phyloP scores from a whole-genome alignment of 2,329 filamentous ascomycete species.

The Didymella glomerata region DNA sequence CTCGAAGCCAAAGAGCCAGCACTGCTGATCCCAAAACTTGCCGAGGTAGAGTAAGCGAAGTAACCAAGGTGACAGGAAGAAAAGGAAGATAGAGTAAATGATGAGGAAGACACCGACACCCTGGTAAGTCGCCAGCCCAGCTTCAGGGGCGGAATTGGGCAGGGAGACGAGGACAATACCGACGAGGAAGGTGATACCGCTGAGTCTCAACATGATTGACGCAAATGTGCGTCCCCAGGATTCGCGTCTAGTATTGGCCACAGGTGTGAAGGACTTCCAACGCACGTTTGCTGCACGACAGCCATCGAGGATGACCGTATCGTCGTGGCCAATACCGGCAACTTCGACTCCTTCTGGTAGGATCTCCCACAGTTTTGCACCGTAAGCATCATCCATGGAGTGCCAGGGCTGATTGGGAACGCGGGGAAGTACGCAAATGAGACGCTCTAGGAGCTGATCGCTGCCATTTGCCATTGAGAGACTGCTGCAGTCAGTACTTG shows the following conservation, averaged over 20 bases:
- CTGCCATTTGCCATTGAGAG: conserved; percentile 59
- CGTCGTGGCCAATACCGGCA: conserved; percentile 52
- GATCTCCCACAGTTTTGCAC: conserved; percentile 57
- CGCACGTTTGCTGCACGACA: conserved; percentile 53
- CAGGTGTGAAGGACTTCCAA: conserved; percentile 54
- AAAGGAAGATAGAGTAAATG: conserved; percentile 38
- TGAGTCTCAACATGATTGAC: conserved; percentile 28
- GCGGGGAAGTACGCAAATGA: conserved; percentile 55
- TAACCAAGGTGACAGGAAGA: conserved; percentile 46
- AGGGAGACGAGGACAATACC: conserved; percentile 27
- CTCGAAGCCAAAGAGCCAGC: conserved; percentile 57
- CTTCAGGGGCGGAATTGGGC: not conserved
- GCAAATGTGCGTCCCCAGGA: conserved; percentile 42
- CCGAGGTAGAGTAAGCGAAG: conserved; percentile 51
- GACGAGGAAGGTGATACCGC: conserved; percentile 29
- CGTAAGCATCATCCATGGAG: conserved; percentile 53
- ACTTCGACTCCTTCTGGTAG: conserved; percentile 53
- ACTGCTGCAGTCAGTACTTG: conserved; percentile 12
- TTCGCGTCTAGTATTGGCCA: conserved; percentile 40
- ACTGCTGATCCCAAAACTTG: conserved; percentile 53
- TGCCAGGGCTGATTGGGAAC: conserved; percentile 51
- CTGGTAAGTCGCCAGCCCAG: not conserved
- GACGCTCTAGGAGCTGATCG: conserved; percentile 56
- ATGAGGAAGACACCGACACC: conserved; percentile 29
- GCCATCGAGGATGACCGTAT: conserved; percentile 57